Base-by-base conservation (phyloP, 371 early-diverging fungal genomes). In the Lichtheimia ramosa region DNA sequence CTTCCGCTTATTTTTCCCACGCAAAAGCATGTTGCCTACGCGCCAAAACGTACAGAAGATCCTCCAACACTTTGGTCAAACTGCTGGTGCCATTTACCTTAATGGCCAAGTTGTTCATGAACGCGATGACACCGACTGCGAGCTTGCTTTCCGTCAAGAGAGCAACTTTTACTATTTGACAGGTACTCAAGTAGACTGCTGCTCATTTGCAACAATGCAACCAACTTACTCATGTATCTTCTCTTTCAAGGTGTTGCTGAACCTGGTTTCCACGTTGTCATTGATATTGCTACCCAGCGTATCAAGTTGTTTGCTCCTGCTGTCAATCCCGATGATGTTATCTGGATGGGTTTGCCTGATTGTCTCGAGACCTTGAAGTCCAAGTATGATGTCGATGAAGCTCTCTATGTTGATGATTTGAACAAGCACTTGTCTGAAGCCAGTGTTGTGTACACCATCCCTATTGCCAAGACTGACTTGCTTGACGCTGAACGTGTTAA, bases 71-170 rank as follows among this genome's bases (percentile, higher is more conserved):
- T 77, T 92, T 63, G 75, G 75, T 41, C 73, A 68, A 14, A 55
- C 72, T 6, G 77, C 83, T 41, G 91, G 89, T 56, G 72, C 86
- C 43, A 84, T 90, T 61, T 90, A 87, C 63, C 68, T 91, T 27
- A 77, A 78, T 42, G 91, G 92, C 34, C 82, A 88, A 59, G 80
- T 83, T 18, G 70, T 81, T 42, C 66, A 72, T 41, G 80, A 85
- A 61, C 85, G 90, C 68, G 90, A 90, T 34, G 83, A 89, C 66
- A 89, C 91, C 16, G 92, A 92, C 68, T 84, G 84, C 46, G 89
- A 91, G 68, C 79, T 81, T 21, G 70, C 83, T 34, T 93, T 94
- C 79, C 85, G 92, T 69, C 96, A 95, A 70, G 93, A 94, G 71
- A 85, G 88, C 64, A 89, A 90, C 84, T 94, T 93, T 54, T 84